These are phyloP conservation scores for Auriscalpium vulgare DNA, from an alignment of 768 basidiomycete genomes.

Conservation along the genomic window DNA sequence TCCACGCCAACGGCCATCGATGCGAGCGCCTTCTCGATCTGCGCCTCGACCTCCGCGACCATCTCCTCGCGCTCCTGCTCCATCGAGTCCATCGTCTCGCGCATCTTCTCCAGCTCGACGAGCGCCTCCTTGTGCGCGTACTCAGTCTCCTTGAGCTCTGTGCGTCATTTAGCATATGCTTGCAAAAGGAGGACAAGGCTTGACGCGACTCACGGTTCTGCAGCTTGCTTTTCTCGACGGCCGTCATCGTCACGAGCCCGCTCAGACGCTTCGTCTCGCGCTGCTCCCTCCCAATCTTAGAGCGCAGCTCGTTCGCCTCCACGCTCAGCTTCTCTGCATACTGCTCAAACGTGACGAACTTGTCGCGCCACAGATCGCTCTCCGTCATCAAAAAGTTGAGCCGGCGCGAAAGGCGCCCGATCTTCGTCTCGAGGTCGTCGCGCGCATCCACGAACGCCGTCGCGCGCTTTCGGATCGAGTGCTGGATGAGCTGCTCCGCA, in stretches of 20 bases:
- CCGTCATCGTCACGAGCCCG: slow-evolving; percentile 67
- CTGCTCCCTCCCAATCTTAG: slow-evolving; percentile 88
- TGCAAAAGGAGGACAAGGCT: neutral
- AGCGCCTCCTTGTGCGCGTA: slow-evolving; percentile 71
- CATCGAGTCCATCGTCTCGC: slow-evolving; percentile 78
- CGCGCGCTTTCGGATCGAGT: slow-evolving; percentile 88
- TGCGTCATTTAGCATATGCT: neutral
- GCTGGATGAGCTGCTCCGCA: slow-evolving; percentile 81
- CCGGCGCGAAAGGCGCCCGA: slow-evolving; percentile 75
- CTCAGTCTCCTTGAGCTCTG: slow-evolving; percentile 82
- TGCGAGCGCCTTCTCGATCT: slow-evolving; percentile 79
- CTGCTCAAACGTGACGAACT: slow-evolving; percentile 90
- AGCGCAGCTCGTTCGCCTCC: slow-evolving; percentile 77
- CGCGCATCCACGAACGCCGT: slow-evolving; percentile 90
- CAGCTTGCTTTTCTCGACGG: slow-evolving; percentile 70
- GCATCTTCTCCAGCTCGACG: slow-evolving; percentile 78
- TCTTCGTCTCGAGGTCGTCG: slow-evolving; percentile 91
- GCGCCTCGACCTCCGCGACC: slow-evolving; percentile 90
- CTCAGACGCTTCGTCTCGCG: slow-evolving; percentile 81
- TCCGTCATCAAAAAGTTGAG: slow-evolving; percentile 92
- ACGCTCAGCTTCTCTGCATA: slow-evolving; percentile 86
- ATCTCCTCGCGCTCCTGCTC: slow-evolving; percentile 80
- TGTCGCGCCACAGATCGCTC: slow-evolving; percentile 85
- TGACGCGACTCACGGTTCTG: slow-evolving; percentile 55
- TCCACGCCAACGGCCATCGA: slow-evolving; percentile 79